Evolutionary conservation across 148 eudicot genomes (phyloP), one percentile per base, ranked within the genome.

Genomic region (Vaccinium darrowii): DNA sequence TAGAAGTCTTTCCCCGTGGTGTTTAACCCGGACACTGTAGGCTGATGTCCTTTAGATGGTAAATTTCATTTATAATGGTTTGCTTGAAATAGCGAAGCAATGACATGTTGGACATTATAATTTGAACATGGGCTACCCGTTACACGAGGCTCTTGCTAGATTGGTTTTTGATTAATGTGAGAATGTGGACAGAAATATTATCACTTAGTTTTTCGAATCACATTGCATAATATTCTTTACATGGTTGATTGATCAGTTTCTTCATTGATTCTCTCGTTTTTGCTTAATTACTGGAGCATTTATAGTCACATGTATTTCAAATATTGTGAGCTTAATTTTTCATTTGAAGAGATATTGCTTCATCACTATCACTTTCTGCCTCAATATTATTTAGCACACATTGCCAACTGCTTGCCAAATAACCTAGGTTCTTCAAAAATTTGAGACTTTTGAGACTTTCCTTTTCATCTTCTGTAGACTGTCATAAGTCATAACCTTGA

Each of bases 41-140:
- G 0, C 80, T 76, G 5, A 76, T 47, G 79, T 12, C 27, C 47
- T 76, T 76, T 27, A 76, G 56, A 76, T 76, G 50, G 80, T 76
- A 49, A 49, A 21, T 49, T 50, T 21, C 30, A 43, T 36, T 23
- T 47, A 1, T 6, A 73, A 73, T 16, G 47, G 47, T 43, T 43
- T 36, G 77, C 52, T 76, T 43, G 19, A 76, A 47, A 47, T 76
- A 49, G 7, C 43, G 7, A 43, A 76, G 23, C 13, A 18, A 43
- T 16, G 23, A 18, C 50, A 33, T 50, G 2, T 11, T 77, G n/a
- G 33, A 1, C 8, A 23, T 33, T 72, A 72, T 52, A 52, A 52
- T 52, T 9, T 2, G 8, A 43, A 18, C 10, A 18, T 77, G 80
- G 50, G 7, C 11, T 77, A 21, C 27, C 8, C 8, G n/a, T 15